Conservation (phyloP, 305 asterid species). For the Fraxinus sp. region DNA sequence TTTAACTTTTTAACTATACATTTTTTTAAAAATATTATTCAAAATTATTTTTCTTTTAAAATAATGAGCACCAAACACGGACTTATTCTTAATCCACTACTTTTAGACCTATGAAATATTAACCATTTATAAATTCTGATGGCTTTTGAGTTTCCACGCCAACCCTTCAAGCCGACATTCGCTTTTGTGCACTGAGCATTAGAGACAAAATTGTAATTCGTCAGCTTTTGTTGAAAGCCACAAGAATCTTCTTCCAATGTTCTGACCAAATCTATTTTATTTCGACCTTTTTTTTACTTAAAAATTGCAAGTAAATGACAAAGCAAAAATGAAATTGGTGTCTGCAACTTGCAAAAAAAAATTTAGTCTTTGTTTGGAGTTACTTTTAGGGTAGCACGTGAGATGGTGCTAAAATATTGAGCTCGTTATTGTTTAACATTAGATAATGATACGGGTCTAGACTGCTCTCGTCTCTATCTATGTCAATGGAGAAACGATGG, state of each 20-base stretch:
- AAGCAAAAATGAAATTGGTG: neutral
- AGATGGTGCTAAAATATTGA: no score
- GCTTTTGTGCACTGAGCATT: neutral
- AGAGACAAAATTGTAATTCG: neutral
- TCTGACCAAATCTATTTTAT: neutral
- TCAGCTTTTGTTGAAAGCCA: neutral
- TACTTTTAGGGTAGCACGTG: no score
- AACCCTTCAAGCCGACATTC: neutral
- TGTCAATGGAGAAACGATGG: no score
- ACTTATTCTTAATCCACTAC: no score
- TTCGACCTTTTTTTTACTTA: neutral
- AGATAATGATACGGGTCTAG: no score
- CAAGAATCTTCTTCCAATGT: neutral
- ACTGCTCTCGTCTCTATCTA: no score
- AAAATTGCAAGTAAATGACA: neutral
- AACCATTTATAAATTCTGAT: neutral
- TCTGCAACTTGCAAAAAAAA: neutral
- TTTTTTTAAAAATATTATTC: no score
- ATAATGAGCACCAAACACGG: no score
- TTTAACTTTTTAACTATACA: no score
- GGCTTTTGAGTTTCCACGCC: neutral
- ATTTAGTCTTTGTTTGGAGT: no score
- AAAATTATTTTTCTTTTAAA: no score
- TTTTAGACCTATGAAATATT: neutral
- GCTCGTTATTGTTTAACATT: no score